These are phyloP conservation scores for Macrocybe gigantea DNA, from an alignment of 768 basidiomycete genomes.

Conservation along the genomic window DNA sequence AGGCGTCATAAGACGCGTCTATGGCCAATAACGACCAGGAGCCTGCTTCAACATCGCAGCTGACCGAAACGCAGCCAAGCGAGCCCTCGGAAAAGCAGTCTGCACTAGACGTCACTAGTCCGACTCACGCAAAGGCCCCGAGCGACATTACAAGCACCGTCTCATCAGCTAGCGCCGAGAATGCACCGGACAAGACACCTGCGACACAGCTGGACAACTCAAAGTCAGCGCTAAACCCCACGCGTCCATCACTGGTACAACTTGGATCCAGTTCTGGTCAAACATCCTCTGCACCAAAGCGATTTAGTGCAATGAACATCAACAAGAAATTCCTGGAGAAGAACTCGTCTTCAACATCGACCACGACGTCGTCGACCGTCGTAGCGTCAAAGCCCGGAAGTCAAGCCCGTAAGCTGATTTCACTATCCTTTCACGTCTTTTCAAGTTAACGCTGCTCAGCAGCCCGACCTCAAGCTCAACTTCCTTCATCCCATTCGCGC, in stretches of 20 bases:
- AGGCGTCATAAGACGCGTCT: constrained; percentile 73
- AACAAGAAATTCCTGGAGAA: constrained; percentile 97
- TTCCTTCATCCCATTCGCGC: constrained; percentile 61
- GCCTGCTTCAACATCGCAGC: constrained; percentile 38
- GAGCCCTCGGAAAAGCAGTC: background rate
- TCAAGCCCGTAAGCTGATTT: constrained; percentile 40
- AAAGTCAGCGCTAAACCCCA: constrained; percentile 15
- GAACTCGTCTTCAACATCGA: constrained; percentile 54
- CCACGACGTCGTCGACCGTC: constrained; percentile 36
- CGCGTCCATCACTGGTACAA: constrained; percentile 42
- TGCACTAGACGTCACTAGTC: constrained; percentile 17
- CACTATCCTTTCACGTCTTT: background rate
- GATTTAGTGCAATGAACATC: constrained; percentile 86
- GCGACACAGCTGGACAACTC: constrained; percentile 8
- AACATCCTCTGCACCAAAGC: constrained; percentile 60
- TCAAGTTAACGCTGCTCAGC: constrained; percentile 12
- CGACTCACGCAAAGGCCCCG: constrained; percentile 14
- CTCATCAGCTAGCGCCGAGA: constrained; percentile 11
- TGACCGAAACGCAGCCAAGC: constrained; percentile 11
- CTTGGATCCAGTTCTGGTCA: constrained; percentile 34
- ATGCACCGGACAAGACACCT: constrained; percentile 7
- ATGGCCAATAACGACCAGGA: constrained; percentile 65
- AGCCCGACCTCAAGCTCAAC: constrained; percentile 57
- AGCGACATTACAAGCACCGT: constrained; percentile 3
- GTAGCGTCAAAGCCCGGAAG: constrained; percentile 44